Evolutionary conservation across 2,329 filamentous ascomycete genomes (phyloP), one percentile per base, ranked within the genome.

Genomic region (Colletotrichum camelliae): DNA sequence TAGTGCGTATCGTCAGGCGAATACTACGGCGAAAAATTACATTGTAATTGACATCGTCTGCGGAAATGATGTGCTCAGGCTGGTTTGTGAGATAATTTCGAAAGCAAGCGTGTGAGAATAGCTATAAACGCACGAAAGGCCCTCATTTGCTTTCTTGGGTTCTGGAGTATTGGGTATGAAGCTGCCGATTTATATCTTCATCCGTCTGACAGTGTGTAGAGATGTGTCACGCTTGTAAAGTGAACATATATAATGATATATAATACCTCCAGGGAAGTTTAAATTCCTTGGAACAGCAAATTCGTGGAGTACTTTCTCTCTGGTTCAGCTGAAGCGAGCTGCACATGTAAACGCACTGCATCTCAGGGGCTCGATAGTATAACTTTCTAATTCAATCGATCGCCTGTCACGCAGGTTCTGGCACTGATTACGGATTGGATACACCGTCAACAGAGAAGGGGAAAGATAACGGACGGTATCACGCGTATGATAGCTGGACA

Each of bases 391-490:
- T 21, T 48, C 5, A n/a, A 43, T 5, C 9, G 12, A 0, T 2
- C 3, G 0, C 10, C 9, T 2, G 3, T 2, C 0, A 5, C 12
- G 0, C 12, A 3, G 18, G 9, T n/a, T 4, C 2, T 21, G 5
- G 1, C 0, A 48, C 18, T 0, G 18, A 21, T 21, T 21, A 9
- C 10, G 0, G 16, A 4, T 7, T 21, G 9, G 12, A 7, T 48
- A 48, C 18, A 21, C 1, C 10, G 43, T 21, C 43, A 48, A 21
- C 5, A 21, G 3, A 13, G 10, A 48, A 21, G 43, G 43, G n/a
- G 0, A 48, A 21, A 48, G 18, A 48, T 5, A 3, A 48, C 9
- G 3, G 39, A 48, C 18, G 39, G 10, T 33, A n/a, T 43, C 9
- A 39, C 16, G 37, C 7, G 8, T 16, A 43, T 4, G 13, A 43